Base-by-base conservation (phyloP, 108 stramenopile species). In the Bacterosira constricta region DNA sequence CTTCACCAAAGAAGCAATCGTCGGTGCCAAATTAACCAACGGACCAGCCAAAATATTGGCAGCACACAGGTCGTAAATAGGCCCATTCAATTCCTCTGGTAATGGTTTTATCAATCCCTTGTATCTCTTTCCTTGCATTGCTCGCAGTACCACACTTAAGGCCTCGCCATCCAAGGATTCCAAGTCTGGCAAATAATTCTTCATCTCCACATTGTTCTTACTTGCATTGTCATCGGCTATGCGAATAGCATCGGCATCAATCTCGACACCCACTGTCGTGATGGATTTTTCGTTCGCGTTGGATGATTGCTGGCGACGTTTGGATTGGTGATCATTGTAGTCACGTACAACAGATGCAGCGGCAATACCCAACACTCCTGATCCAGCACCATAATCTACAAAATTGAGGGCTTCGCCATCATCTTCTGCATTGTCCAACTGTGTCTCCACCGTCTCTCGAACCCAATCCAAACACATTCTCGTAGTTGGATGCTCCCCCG, bases 401-500 rank as follows among this genome's bases (percentile, higher is more conserved):
- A 91, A 53, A 34, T 75, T 32, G 20, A 81, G 45, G 5, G 59
- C 47, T 12, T 71, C 52, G 1, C 57, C 20, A 11, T 29, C 21
- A 15, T 76, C 52, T 20, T 29, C 17, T 23, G 50, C 35, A 11
- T 30, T 31, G 23, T 54, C 57, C 32, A 71, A 45, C 42, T 58
- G 26, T 42, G 69, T 25, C 49, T 77, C 75, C 9, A 76, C 52
- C 29, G 46, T 54, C 8, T 83, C 66, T 26, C 58, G 55, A 38
- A 92, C 66, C 83, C 87, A 93, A 67, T 82, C 78, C 49, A 93
- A 59, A 67, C 92, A 93, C 23, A 93, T 42, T 52, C 86, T 84
- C 15, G 92, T 93, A 9, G 92, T 93, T 35, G 89, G 88, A 73
- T 93, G 92, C 52, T 93, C 92, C n/a, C 92, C 92, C 1, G 92